Conservation (phyloP, 2,329 filamentous ascomycete species). For the Penicillium sp. region DNA sequence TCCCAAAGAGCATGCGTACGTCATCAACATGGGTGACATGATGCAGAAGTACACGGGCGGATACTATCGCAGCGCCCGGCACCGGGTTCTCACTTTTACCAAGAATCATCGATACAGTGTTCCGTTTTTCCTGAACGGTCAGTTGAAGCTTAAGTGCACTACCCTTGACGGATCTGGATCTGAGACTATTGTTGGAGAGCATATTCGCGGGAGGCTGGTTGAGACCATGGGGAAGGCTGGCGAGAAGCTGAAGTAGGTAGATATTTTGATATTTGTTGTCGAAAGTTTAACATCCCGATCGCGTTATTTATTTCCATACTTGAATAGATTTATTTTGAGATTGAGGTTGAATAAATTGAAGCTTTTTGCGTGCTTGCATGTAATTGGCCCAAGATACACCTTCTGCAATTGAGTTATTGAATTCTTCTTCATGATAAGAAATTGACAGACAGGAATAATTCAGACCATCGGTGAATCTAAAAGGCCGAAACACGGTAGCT, state of each 20-base stretch:
- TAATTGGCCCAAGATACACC: too few relatives aligned
- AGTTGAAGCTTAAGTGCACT: not conserved
- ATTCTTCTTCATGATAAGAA: too few relatives aligned
- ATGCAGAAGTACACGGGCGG: constrained; percentile 21
- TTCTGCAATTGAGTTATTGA: too few relatives aligned
- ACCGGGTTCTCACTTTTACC: constrained; percentile 24
- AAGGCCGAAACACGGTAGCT: too few relatives aligned
- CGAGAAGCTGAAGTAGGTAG: not conserved
- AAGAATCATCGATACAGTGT: not conserved
- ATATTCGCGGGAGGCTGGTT: not conserved
- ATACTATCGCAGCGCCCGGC: constrained; percentile 16
- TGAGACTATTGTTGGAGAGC: constrained; percentile 5
- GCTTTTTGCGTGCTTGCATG: too few relatives aligned
- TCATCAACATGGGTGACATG: constrained; percentile 32
- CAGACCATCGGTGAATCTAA: too few relatives aligned
- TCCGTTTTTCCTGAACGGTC: constrained; percentile 3
- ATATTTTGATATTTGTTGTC: not conserved
- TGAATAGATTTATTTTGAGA: too few relatives aligned
- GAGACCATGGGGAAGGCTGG: not conserved
- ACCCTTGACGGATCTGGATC: not conserved
- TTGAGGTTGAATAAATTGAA: too few relatives aligned
- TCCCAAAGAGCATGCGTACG: constrained; percentile 39
- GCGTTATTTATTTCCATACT: not conserved
- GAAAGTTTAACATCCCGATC: too few relatives aligned
- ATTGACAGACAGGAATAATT: too few relatives aligned